phyloP scores from a whole-genome alignment of 306 rosid genomes.

The Crataegus laevigata region DNA sequence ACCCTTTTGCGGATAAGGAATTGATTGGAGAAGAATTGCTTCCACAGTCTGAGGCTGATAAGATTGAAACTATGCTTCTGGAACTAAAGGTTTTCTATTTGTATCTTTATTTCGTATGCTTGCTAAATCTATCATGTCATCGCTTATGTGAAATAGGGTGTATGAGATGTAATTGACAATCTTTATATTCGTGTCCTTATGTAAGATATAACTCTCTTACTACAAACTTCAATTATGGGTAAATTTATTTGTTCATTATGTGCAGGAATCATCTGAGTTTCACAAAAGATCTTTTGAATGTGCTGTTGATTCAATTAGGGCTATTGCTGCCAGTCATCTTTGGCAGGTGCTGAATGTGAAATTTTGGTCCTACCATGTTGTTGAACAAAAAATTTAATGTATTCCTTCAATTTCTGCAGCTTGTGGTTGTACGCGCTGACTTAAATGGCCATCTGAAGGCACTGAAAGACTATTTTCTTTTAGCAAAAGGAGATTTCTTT shows the following conservation, averaged over 20 bases:
- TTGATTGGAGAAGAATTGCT: constrained; percentile 70
- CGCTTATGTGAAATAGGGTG: constrained; percentile 9
- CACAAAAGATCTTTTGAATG: constrained; percentile 89
- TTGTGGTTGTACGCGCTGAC: constrained; percentile 94
- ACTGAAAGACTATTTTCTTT: constrained; percentile 86
- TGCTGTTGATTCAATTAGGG: constrained; percentile 81
- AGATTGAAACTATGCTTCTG: constrained; percentile 85
- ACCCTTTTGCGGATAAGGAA: constrained; percentile 41
- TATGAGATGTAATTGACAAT: neutral
- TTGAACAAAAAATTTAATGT: constrained; percentile 12
- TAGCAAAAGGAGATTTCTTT: constrained; percentile 98
- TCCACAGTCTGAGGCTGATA: constrained; percentile 92
- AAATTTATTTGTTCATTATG: constrained; percentile 16
- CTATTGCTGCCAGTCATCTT: constrained; percentile 93
- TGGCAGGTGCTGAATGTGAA: constrained; percentile 73
- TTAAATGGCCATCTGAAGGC: constrained; percentile 93
- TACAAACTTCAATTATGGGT: neutral
- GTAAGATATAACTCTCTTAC: neutral
- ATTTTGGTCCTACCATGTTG: constrained; percentile 15
- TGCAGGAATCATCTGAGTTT: constrained; percentile 85
- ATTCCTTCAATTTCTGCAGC: constrained; percentile 51
- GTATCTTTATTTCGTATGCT: neutral
- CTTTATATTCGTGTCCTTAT: neutral
- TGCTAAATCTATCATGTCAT: neutral
- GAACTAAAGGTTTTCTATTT: constrained; percentile 62